Evolutionary conservation across 2,329 filamentous ascomycete genomes (phyloP).

Genomic region (Pleoardoris graminearum): DNA sequence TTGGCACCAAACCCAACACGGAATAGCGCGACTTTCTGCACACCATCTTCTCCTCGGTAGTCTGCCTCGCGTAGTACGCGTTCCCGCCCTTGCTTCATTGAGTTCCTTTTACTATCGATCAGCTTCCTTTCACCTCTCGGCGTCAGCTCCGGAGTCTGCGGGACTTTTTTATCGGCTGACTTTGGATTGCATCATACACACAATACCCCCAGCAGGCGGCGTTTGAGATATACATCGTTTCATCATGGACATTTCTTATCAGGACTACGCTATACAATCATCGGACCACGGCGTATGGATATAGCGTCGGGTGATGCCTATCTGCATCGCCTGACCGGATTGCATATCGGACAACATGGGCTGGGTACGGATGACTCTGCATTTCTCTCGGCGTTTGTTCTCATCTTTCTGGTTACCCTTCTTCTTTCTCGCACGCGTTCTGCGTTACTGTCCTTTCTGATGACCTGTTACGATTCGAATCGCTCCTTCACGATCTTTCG

Average conservation of each 20-base stretch:
- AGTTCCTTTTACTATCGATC: slow-evolving; percentile 12
- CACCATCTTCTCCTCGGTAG: slow-evolving; percentile 28
- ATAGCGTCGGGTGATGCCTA: slow-evolving; percentile 15
- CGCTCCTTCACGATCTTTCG: slow-evolving; percentile 1
- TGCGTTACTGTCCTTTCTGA: background rate
- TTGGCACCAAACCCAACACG: slow-evolving; percentile 26
- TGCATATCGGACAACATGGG: slow-evolving; percentile 14
- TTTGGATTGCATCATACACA: slow-evolving; percentile 31
- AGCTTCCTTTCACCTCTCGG: slow-evolving; percentile 16
- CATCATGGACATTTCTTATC: slow-evolving; percentile 16
- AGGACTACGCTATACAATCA: slow-evolving; percentile 2
- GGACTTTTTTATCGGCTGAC: slow-evolving; percentile 18
- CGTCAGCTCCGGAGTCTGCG: slow-evolving; percentile 19
- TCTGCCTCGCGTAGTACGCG: slow-evolving; percentile 30
- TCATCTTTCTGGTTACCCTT: background rate
- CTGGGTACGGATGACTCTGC: slow-evolving; percentile 15
- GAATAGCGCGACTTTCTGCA: slow-evolving; percentile 25
- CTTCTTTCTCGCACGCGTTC: background rate
- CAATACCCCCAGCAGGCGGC: slow-evolving; percentile 41
- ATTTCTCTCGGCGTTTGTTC: slow-evolving; percentile 8
- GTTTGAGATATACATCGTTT: slow-evolving; percentile 26
- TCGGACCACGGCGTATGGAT: slow-evolving; percentile 20
- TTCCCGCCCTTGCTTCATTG: slow-evolving; percentile 11
- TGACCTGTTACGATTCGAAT: background rate
- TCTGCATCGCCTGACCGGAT: slow-evolving; percentile 14